These are phyloP conservation scores for Staphylotrichum longicolle DNA, from an alignment of 495 filamentous ascomycete genomes.

Conservation along the genomic window DNA sequence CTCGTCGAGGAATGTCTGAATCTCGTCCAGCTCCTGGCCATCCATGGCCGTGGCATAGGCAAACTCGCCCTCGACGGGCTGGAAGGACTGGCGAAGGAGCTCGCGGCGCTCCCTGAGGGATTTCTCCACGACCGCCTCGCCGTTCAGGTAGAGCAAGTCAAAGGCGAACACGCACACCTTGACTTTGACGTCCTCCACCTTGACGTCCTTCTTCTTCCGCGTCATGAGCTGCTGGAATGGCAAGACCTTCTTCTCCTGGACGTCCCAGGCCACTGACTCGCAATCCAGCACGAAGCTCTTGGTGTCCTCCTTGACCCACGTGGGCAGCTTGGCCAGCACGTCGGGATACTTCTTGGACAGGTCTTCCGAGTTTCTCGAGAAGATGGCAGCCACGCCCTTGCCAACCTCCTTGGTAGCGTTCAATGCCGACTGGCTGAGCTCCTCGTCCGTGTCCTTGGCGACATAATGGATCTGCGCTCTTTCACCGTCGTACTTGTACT, in stretches of 20 bases:
- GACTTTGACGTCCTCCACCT: conserved; percentile 93
- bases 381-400: conserved; percentile 78
- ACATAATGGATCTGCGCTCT: conserved; percentile 97
- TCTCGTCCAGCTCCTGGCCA: conserved; percentile 87
- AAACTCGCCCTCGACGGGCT: conserved; percentile 81
- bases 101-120: conserved; percentile 79
- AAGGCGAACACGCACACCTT: conserved; percentile 98
- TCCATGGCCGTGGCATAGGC: conserved; percentile 83
- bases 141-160: conserved; percentile 90
- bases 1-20: conserved; percentile 87
- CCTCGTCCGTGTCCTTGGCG: conserved; percentile 69
- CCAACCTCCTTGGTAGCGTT: conserved; percentile 49
- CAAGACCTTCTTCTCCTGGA: conserved; percentile 84
- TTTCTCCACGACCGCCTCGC: conserved; percentile 85
- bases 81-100: conserved; percentile 71
- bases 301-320: conserved; percentile 85
- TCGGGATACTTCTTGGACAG: conserved; percentile 97
- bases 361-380: conserved; percentile 95
- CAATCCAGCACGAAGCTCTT: conserved; percentile 96
- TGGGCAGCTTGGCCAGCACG: conserved; percentile 78
- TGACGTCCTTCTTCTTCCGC: conserved; percentile 94
- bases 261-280: conserved; percentile 98
- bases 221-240: conserved; percentile 99
- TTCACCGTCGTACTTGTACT: conserved; percentile 98
- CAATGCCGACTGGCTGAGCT: conserved; percentile 54